Percentiles rank a stretch among this genome's conserved stretches.
Conservation (phyloP, 2,329 filamentous ascomycete genomes). For the Volutella citrinella region DNA sequence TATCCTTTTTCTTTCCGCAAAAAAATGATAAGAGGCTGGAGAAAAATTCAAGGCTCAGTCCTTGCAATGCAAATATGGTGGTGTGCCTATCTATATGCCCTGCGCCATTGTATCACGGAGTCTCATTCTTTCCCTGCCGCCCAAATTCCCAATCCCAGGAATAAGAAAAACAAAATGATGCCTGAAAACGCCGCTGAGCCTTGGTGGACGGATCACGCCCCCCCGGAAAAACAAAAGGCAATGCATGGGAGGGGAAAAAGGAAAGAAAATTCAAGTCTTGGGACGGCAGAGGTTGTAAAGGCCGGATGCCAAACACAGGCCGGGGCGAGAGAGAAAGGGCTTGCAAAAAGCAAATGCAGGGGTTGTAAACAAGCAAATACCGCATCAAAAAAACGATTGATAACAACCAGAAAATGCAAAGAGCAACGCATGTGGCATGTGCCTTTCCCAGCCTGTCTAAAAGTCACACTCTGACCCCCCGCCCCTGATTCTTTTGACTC, state of each 20-base stretch:
- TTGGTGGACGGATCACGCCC: too few species aligned
- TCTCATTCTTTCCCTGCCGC: conserved; percentile 12
- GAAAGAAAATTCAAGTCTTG: conserved; percentile 6
- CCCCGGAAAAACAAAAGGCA: conserved; percentile 3
- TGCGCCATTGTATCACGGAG: conserved; percentile 15
- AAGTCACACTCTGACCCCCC: too few species aligned
- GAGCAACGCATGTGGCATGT: conserved; percentile 8
- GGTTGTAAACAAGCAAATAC: conserved; percentile 4
- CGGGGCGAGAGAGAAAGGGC: too few species aligned
- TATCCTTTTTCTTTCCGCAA: too few species aligned
- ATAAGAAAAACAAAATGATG: too few species aligned
- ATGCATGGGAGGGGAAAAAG: conserved; percentile 4
- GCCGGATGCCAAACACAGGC: conserved; percentile 1
- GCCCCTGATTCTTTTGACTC: conserved; percentile 10
- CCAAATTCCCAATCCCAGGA: conserved; percentile 10
- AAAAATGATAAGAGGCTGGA: too few species aligned
- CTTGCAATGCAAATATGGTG: conserved; percentile 17
- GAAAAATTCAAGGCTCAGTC: too few species aligned
- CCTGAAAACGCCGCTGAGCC: conserved; percentile 17
- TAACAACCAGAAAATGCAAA: conserved; percentile 12
- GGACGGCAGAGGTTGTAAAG: conserved; percentile 2
- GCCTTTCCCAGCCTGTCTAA: conserved; percentile 9
- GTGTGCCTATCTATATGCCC: too few species aligned
- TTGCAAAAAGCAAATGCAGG: not conserved
- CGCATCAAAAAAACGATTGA: conserved; percentile 5